Conservation (phyloP, 179 eudicot genomes). For the Nepenthes alata region DNA sequence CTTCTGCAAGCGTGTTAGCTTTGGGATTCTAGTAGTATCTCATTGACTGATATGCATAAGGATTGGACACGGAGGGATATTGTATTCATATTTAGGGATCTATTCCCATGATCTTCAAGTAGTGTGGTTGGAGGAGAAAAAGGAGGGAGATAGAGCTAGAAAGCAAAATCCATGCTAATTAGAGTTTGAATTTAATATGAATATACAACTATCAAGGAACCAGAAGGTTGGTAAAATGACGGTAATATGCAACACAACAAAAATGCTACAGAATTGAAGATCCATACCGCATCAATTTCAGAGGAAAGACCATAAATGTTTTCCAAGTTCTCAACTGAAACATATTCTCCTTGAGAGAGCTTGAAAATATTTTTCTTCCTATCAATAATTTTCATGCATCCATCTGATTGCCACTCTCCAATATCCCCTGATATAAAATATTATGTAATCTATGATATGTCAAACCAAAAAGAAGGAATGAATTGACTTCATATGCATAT, state of each 20-base stretch:
- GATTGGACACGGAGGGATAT: too few species aligned
- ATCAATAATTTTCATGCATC: conserved; percentile 89
- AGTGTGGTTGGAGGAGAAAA: background rate
- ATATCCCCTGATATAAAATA: conserved; percentile 52
- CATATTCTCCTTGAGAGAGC: conserved; percentile 95
- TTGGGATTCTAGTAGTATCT: too few species aligned
- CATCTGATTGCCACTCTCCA: conserved; percentile 92
- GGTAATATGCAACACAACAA: background rate
- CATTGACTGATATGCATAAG: too few species aligned
- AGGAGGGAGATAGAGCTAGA: background rate
- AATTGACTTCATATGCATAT: background rate
- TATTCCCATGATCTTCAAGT: too few species aligned
- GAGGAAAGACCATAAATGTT: conserved; percentile 45
- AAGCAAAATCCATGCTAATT: background rate
- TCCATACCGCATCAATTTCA: conserved; percentile 54
- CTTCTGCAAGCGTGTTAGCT: too few species aligned
- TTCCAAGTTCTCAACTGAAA: conserved; percentile 87
- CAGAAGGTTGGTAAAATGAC: background rate
- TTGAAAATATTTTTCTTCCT: conserved; percentile 94
- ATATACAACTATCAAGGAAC: too few species aligned
- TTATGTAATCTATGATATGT: background rate
- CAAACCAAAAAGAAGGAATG: background rate
- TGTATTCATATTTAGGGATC: too few species aligned
- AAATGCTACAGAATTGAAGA: background rate
- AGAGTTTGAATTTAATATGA: background rate